Evolutionary conservation across 2,329 filamentous ascomycete species (phyloP).

Genomic region (Coniella vitis): DNA sequence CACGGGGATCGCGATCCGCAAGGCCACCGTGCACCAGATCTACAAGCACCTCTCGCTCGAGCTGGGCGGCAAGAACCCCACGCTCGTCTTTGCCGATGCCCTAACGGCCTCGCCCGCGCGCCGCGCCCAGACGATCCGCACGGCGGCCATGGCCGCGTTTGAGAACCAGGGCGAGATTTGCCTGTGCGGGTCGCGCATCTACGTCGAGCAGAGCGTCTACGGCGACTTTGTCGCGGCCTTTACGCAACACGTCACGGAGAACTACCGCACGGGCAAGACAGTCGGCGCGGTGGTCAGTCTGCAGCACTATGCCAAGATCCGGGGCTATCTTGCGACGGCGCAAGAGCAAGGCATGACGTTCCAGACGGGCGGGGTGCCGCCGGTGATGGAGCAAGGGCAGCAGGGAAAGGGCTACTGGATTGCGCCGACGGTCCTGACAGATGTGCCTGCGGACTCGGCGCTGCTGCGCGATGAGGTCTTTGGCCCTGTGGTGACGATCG

Average conservation of each 20-base stretch:
- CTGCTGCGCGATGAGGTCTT: conserved; percentile 35
- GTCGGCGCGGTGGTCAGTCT: conserved; percentile 25
- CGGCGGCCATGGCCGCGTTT: conserved; percentile 24
- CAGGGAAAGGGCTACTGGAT: conserved; percentile 23
- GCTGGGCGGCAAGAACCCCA: conserved; percentile 45
- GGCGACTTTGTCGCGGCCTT: conserved; percentile 29
- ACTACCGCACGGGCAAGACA: conserved; percentile 19
- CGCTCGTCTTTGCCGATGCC: conserved; percentile 44
- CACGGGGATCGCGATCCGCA: conserved; percentile 27
- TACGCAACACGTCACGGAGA: conserved; percentile 18
- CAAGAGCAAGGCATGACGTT: conserved; percentile 21
- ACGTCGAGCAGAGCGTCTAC: conserved; percentile 42
- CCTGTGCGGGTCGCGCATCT: conserved; percentile 36
- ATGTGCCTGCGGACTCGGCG: conserved; percentile 19
- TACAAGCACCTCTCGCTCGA: conserved; percentile 26
- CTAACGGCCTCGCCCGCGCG: conserved; percentile 26
- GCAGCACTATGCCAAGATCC: conserved; percentile 24
- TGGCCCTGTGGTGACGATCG: conserved; percentile 35
- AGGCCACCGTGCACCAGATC: conserved; percentile 25
- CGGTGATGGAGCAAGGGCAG: conserved; percentile 10
- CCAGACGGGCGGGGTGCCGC: conserved; percentile 18
- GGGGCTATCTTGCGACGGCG: conserved; percentile 21
- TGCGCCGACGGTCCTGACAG: conserved; percentile 22
- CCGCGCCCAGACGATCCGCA: conserved; percentile 48
- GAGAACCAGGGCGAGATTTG: conserved; percentile 31